Evolutionary conservation across 1,284 basidiomycete genomes (phyloP).

Genomic region (Erythrobasidium hasegawianum): DNA sequence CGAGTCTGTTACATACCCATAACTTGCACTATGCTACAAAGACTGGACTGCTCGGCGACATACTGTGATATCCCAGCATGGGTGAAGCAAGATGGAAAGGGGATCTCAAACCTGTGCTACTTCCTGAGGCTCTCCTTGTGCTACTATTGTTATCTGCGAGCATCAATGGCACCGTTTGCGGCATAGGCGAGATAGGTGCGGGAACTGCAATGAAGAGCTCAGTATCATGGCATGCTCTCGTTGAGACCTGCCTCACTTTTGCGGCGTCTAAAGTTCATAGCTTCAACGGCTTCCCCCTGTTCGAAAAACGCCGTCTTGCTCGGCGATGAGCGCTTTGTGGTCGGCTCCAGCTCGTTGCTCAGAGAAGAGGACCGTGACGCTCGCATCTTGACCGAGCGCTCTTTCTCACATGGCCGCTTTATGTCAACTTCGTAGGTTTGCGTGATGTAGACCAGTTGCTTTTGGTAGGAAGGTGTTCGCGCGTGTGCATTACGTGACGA

Average conservation of each 20-base stretch:
- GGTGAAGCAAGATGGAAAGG: too few species aligned
- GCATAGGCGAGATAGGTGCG: background rate
- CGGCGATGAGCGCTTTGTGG: background rate
- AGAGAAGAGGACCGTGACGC: background rate
- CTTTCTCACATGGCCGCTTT: background rate
- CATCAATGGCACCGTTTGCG: background rate
- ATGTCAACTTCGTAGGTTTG: background rate
- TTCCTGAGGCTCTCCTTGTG: too few species aligned
- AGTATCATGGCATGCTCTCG: background rate
- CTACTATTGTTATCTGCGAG: too few species aligned
- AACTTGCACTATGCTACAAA: too few species aligned
- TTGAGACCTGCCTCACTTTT: background rate
- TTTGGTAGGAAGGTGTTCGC: background rate
- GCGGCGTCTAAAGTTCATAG: background rate
- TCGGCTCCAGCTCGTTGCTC: background rate
- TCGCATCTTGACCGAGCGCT: too few species aligned
- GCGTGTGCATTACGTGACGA: background rate
- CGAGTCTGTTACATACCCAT: too few species aligned
- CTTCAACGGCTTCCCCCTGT: background rate
- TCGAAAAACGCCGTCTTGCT: background rate
- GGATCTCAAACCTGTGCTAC: too few species aligned
- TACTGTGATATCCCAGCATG: too few species aligned
- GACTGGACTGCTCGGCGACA: too few species aligned
- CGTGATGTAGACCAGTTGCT: background rate
- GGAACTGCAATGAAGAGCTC: background rate